A percentile compares a stretch with the other conserved stretches of the same genome.
Evolutionary conservation across 352 stramenopile genomes (phyloP).

Genomic region (Globisporangium radiosum): DNA sequence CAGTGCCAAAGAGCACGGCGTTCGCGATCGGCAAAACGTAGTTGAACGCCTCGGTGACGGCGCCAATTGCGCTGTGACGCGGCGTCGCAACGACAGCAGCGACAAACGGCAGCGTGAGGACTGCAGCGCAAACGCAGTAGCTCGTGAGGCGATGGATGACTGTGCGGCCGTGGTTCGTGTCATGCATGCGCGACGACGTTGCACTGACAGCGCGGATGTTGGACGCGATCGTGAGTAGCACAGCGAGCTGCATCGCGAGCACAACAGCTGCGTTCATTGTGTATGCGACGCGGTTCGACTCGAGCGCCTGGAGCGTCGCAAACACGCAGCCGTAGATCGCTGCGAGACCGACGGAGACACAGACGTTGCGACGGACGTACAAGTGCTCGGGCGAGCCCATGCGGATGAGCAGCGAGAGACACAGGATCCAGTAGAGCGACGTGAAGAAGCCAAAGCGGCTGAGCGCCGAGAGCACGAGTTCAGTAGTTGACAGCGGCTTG

Average conservation of each 20-base stretch:
- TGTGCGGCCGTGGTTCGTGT: constrained; percentile 46
- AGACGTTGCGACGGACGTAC: constrained; percentile 37
- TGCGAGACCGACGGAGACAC: constrained; percentile 38
- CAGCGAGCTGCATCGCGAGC: constrained; percentile 33
- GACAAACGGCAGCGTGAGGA: constrained; percentile 49
- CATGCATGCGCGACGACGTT: constrained; percentile 36
- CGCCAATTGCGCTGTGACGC: constrained; percentile 23
- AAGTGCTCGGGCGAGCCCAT: constrained; percentile 47
- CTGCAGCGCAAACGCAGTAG: constrained; percentile 42
- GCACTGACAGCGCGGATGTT: constrained; percentile 40
- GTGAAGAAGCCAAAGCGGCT: constrained; percentile 65
- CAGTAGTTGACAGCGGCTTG: constrained; percentile 10
- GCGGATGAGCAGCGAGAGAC: constrained; percentile 64
- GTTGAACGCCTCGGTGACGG: constrained; percentile 43
- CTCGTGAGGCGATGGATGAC: constrained; percentile 46
- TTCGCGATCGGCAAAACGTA: constrained; percentile 57
- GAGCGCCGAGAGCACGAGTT: constrained; percentile 32
- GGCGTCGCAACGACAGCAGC: constrained; percentile 29
- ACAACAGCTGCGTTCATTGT: constrained; percentile 36
- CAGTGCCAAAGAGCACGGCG: constrained; percentile 59
- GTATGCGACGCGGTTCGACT: constrained; percentile 21
- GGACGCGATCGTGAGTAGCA: constrained; percentile 33
- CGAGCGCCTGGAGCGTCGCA: constrained; percentile 24
- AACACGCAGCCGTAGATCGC: constrained; percentile 52
- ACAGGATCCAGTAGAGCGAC: constrained; percentile 68